Evolutionary conservation across 2,329 filamentous ascomycete genomes (phyloP).

Genomic region (Beauveria rudraprayagi): DNA sequence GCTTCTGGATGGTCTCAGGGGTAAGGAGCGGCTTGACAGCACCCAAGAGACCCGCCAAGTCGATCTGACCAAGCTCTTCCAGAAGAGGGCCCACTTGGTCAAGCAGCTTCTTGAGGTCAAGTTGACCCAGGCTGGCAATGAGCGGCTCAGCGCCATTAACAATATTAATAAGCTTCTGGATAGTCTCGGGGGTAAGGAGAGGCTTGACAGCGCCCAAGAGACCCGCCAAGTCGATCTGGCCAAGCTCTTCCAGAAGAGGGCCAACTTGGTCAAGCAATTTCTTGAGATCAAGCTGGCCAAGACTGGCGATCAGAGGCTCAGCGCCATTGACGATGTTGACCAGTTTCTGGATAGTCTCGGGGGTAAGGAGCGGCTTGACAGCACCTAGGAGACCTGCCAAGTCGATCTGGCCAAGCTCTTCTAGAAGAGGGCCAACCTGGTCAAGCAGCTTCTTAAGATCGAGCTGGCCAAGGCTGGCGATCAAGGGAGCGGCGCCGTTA

Average conservation of each 20-base stretch:
- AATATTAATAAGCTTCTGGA: constrained; percentile 18
- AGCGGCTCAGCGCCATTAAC: constrained; percentile 3
- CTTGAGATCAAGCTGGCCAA: constrained; percentile 11
- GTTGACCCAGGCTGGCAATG: constrained; percentile 18
- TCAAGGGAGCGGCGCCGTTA: constrained; percentile 1
- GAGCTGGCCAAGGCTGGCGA: too few relatives aligned
- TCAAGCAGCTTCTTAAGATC: too few relatives aligned
- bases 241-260: constrained; percentile 19
- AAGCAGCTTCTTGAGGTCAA: constrained; percentile 15
- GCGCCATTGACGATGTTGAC: not conserved
- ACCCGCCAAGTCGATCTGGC: constrained; percentile 21
- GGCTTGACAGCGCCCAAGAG: constrained; percentile 26
- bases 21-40: constrained; percentile 27
- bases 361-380: constrained; percentile 8
- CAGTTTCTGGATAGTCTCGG: constrained; percentile 17
- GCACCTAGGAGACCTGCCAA: constrained; percentile 11
- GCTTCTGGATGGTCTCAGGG: constrained; percentile 20
- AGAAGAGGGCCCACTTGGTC: constrained; percentile 18
- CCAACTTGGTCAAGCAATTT: constrained; percentile 11
- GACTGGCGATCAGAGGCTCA: constrained; percentile 4
- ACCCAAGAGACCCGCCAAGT: constrained; percentile 22
- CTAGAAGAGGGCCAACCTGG: too few relatives aligned
- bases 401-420: too few relatives aligned
- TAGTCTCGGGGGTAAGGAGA: constrained; percentile 24
- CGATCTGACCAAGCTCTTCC: constrained; percentile 19